Base-by-base conservation (phyloP, 495 filamentous ascomycete species). In the Penicillium nucicola region DNA sequence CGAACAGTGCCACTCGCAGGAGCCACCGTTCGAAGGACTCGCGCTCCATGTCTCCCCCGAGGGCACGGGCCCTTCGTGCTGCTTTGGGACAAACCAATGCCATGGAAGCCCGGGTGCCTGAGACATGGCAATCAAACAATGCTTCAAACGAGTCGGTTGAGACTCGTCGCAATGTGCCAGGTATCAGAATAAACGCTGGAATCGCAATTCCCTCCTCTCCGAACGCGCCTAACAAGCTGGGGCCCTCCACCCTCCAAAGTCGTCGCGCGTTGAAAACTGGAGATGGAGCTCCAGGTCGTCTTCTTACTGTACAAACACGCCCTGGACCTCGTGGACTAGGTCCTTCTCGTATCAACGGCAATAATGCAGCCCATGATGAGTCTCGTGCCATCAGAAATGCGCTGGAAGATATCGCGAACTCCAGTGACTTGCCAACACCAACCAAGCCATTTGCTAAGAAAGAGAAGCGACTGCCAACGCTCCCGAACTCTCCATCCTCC, bases 401-500 rank as follows among this genome's bases (percentile, higher is more conserved):
- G 8, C 31, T 48, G 18, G 50, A 50, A 15, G 46, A 41, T 19
- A 30, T 49, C 6, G 45, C 45, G 12, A 48, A 15, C 31, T 53
- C 53, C 4, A 33, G 62, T 15, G 61, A 65, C 23, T 47, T 57
- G 15, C 46, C 55, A 12, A 70, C 72, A 4, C 72, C 70, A 25
- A 72, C 58, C 2, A 56, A 63, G 1, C 50, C 53, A 7, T 53
- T 58, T 44, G 45, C 57, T n/a, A 77, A 77, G 46, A 57, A 57
- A n/a, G 65, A 75, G 13, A 77, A 77, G 44, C 50, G 74, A 39
- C 68, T 77, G 12, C 74, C 74, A 3, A 71, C 72, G 5, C 58
- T 77, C 7, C 74, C 74, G 17, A 77, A 76, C 43, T 67, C 70
- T 1, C 74, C 74, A 12, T 76, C 72, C 0, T 76, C 72, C 1